phyloP scores from a whole-genome alignment of 2,329 filamentous ascomycete genomes.

The Venturia asperata region DNA sequence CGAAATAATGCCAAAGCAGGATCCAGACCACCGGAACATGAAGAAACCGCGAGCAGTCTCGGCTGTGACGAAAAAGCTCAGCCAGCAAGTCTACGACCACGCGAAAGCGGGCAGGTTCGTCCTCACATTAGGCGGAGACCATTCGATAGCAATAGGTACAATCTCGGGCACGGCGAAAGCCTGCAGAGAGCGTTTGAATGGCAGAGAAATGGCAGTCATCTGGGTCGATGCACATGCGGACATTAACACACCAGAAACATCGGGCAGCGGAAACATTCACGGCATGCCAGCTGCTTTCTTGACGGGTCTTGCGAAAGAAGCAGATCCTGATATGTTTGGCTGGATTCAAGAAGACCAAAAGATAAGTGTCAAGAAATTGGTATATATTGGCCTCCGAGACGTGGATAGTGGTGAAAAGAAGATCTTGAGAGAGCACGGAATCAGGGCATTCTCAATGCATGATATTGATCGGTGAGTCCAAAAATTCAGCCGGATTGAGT shows the following conservation, averaged over 20 bases:
- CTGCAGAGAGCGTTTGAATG: slow-evolving; percentile 66
- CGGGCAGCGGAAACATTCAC: slow-evolving; percentile 87
- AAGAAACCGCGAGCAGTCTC: slow-evolving; percentile 85
- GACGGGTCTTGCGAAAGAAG: slow-evolving; percentile 72
- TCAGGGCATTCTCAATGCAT: slow-evolving; percentile 98
- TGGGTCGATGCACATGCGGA: slow-evolving; percentile 99
- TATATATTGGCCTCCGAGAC: slow-evolving; percentile 93
- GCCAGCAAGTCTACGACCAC: slow-evolving; percentile 79
- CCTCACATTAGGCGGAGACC: slow-evolving; percentile 89
- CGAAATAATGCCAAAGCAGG: slow-evolving; percentile 61
- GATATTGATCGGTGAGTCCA: slow-evolving; percentile 72
- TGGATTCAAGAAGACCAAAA: slow-evolving; percentile 73
- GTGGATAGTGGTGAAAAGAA: slow-evolving; percentile 92
- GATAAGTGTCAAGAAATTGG: slow-evolving; percentile 72
- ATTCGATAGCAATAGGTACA: slow-evolving; percentile 92
- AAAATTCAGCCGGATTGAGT: not conserved
- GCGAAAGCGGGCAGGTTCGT: slow-evolving; percentile 78
- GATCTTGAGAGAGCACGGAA: slow-evolving; percentile 77
- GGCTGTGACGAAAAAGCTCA: slow-evolving; percentile 72
- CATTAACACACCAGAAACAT: slow-evolving; percentile 92
- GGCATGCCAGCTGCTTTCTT: slow-evolving; percentile 96
- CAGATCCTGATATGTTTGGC: slow-evolving; percentile 73
- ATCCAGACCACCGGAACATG: slow-evolving; percentile 84
- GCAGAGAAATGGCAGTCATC: slow-evolving; percentile 82
- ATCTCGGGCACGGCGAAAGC: slow-evolving; percentile 83